Percentiles rank a stretch among this genome's conserved stretches.
Evolutionary conservation across 768 basidiomycete species (phyloP).

Genomic region (Gymnopilus junonius): DNA sequence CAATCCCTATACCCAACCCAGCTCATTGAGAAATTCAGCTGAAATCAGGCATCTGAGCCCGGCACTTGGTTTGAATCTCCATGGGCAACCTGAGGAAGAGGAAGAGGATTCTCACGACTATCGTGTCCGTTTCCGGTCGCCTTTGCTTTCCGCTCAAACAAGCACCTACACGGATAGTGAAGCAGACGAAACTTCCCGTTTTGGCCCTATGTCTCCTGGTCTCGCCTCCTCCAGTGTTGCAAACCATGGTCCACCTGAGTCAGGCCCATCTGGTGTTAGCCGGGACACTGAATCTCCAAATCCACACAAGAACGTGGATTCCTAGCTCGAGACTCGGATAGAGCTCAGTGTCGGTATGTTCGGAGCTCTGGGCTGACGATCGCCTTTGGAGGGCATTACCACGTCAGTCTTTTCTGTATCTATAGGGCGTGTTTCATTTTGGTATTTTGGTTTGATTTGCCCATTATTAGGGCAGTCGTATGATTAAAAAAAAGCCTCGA

Average conservation of each 20-base stretch:
- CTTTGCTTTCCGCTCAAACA: conserved; percentile 4
- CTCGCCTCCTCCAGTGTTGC: neutral
- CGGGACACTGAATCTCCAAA: neutral
- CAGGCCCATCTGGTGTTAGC: neutral
- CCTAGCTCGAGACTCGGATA: no score
- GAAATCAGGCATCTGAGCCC: no score
- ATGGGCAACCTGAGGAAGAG: neutral
- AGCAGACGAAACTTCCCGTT: neutral
- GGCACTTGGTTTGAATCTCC: neutral
- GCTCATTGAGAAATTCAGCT: neutral
- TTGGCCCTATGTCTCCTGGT: neutral
- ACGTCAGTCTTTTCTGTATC: no score
- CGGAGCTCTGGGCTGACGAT: no score
- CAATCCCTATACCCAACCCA: neutral
- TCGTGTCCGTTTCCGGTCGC: conserved; percentile 8
- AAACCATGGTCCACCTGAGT: neutral
- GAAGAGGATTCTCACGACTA: neutral
- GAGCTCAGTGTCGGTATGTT: no score
- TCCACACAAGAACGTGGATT: no score
- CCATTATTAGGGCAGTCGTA: no score
- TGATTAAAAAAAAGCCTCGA: no score
- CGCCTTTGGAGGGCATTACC: no score
- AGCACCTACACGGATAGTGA: neutral
- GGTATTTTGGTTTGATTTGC: no score
- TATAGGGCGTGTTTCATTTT: no score